Percentiles rank a stretch among this genome's conserved stretches.
phyloP scores from a whole-genome alignment of 2,329 filamentous ascomycete species.

The Phyllosticta ampelicida region DNA sequence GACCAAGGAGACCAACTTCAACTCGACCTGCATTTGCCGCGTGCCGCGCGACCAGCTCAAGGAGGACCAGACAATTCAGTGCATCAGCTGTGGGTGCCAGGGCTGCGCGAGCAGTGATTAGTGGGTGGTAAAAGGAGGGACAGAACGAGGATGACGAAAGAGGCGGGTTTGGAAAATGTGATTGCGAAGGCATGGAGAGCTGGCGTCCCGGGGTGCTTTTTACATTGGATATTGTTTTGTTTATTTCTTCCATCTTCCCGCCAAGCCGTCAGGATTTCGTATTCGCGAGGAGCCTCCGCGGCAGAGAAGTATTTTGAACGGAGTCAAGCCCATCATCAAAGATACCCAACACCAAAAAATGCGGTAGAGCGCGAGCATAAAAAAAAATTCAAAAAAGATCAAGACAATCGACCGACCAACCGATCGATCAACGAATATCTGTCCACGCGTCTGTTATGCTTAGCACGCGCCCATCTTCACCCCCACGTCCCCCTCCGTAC shows the following conservation, averaged over 20 bases:
- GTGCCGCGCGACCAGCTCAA: slow-evolving; percentile 85
- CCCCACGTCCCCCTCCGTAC: too few species aligned
- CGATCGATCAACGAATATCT: not conserved
- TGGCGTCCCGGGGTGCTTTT: not conserved
- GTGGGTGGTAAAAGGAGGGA: not conserved
- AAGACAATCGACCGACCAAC: not conserved
- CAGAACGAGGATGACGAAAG: not conserved
- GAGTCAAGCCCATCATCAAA: not conserved
- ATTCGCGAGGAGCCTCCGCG: not conserved
- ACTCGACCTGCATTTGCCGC: slow-evolving; percentile 91
- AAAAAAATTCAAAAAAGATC: not conserved
- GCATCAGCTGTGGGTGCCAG: slow-evolving; percentile 87
- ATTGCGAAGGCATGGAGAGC: not conserved
- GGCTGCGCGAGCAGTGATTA: slow-evolving; percentile 51
- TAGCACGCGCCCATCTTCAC: too few species aligned
- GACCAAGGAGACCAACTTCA: slow-evolving; percentile 99
- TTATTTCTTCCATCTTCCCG: not conserved
- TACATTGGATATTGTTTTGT: not conserved
- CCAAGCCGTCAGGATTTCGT: too few species aligned
- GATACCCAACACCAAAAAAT: not conserved
- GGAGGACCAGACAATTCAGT: slow-evolving; percentile 82
- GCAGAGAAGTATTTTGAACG: not conserved
- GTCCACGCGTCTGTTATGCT: too few species aligned
- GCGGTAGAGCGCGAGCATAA: not conserved
- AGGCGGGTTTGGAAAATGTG: not conserved